Percentiles rank a stretch among this genome's conserved stretches.
Evolutionary conservation across 169 alveolate genomes (phyloP).

Genomic region (Cryptosporidium tyzzeri): DNA sequence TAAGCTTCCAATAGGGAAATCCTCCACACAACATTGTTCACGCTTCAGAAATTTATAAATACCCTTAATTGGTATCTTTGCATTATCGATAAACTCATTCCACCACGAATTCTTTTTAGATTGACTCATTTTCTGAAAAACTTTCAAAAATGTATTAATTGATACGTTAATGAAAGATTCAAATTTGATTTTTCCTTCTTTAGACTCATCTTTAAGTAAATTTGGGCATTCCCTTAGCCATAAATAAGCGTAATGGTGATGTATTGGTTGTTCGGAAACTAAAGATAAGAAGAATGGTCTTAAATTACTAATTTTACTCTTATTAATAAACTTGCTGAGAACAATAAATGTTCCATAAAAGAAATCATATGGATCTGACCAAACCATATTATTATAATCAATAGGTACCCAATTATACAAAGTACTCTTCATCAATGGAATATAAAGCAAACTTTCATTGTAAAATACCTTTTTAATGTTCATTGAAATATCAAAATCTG

Average conservation of each 20-base stretch:
- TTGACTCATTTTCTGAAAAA: background rate
- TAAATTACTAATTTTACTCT: slow-evolving; percentile 3
- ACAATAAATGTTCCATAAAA: slow-evolving; percentile 57
- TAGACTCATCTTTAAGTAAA: slow-evolving; percentile 35
- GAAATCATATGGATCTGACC: slow-evolving; percentile 73
- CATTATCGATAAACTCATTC: slow-evolving; percentile 11
- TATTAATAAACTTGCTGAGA: slow-evolving; percentile 37
- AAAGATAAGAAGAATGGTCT: slow-evolving; percentile 51
- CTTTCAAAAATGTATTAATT: slow-evolving; percentile 6
- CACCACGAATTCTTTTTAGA: slow-evolving; percentile 49
- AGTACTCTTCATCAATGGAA: slow-evolving; percentile 64
- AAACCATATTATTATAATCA: slow-evolving; percentile 55
- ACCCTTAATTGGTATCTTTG: slow-evolving; percentile 36
- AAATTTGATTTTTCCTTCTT: slow-evolving; percentile 33
- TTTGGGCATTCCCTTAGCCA: slow-evolving; percentile 67
- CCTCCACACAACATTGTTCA: slow-evolving; percentile 38
- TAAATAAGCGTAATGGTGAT: slow-evolving; percentile 64
- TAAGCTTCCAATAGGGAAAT: slow-evolving; percentile 26
- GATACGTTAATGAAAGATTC: slow-evolving; percentile 52
- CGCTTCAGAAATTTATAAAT: slow-evolving; percentile 5
- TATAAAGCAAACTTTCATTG: slow-evolving; percentile 18
- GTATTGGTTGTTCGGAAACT: slow-evolving; percentile 47
- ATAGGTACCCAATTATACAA: slow-evolving; percentile 58
- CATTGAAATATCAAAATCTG: slow-evolving; percentile 58
- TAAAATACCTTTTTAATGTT: slow-evolving; percentile 38